Evolutionary conservation across 2,329 filamentous ascomycete species (phyloP).

Genomic region (Ophiosphaerella korrae): DNA sequence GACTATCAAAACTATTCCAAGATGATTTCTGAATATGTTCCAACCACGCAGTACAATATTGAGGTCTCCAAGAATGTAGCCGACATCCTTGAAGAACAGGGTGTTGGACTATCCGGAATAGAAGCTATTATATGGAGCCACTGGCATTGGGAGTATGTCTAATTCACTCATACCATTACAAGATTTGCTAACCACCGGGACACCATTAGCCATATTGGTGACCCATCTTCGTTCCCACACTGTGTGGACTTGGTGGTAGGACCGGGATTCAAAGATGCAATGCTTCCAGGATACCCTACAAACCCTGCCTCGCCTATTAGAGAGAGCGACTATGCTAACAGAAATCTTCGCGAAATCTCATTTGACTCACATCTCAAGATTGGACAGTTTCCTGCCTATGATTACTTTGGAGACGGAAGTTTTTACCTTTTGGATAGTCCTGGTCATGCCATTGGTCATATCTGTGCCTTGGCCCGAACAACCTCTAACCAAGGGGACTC

Average conservation of each 20-base stretch:
- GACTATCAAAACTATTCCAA: slow-evolving; percentile 48
- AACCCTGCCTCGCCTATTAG: slow-evolving; percentile 24
- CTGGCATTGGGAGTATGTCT: slow-evolving; percentile 50
- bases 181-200: not conserved
- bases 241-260: slow-evolving; percentile 58
- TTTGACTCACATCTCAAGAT: slow-evolving; percentile 35
- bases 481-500: slow-evolving; percentile 15
- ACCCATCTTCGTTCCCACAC: slow-evolving; percentile 54
- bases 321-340: slow-evolving; percentile 28
- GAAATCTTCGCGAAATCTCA: slow-evolving; percentile 28
- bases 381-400: slow-evolving; percentile 54
- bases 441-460: slow-evolving; percentile 58
- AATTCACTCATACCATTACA: not conserved
- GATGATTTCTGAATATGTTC: slow-evolving; percentile 21
- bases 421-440: slow-evolving; percentile 62
- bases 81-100: slow-evolving; percentile 41
- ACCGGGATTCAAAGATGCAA: slow-evolving; percentile 55
- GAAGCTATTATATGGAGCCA: slow-evolving; percentile 53
- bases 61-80: slow-evolving; percentile 51
- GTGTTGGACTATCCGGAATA: slow-evolving; percentile 38
- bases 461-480: slow-evolving; percentile 57
- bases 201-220: slow-evolving; percentile 52
- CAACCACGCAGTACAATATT: slow-evolving; percentile 39
- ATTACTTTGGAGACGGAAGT: slow-evolving; percentile 62
- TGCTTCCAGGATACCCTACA: slow-evolving; percentile 56